These are phyloP conservation scores for Globisporangium uncinulatum DNA, from an alignment of 352 stramenopile genomes.

Conservation along the genomic window DNA sequence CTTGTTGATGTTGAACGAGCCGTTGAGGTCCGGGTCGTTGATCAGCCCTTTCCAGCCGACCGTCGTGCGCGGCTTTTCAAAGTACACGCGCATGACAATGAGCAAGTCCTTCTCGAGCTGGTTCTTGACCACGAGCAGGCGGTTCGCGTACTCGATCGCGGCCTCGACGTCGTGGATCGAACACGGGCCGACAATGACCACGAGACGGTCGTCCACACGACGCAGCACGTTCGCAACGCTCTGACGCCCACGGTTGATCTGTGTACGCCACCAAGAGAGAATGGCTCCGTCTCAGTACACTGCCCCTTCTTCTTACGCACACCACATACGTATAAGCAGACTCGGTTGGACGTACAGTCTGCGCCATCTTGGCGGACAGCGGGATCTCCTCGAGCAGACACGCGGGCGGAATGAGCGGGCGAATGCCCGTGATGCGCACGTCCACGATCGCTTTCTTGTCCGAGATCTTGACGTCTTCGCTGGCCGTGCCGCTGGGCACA, in stretches of 20 bases:
- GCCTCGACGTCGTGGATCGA: constrained; percentile 88
- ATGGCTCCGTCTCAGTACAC: not conserved
- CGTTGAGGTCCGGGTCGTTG: constrained; percentile 87
- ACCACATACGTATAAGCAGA: constrained; percentile 1
- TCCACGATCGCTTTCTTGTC: constrained; percentile 85
- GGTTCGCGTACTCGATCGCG: constrained; percentile 78
- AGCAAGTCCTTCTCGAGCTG: constrained; percentile 78
- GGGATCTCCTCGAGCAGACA: constrained; percentile 84
- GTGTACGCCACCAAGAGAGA: too few relatives aligned
- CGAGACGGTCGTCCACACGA: constrained; percentile 79
- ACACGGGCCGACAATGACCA: constrained; percentile 82
- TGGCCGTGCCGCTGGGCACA: constrained; percentile 57
- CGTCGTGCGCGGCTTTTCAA: constrained; percentile 88
- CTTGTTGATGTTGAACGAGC: constrained; percentile 92
- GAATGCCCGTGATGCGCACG: constrained; percentile 83
- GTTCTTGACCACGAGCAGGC: constrained; percentile 61
- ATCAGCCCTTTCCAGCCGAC: constrained; percentile 90
- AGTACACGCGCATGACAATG: constrained; percentile 90
- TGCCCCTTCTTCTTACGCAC: not conserved
- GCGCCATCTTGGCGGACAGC: constrained; percentile 65
- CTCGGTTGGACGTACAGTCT: constrained; percentile 30
- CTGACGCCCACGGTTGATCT: constrained; percentile 72
- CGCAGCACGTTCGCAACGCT: constrained; percentile 68
- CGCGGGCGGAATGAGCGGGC: constrained; percentile 80
- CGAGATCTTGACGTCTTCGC: constrained; percentile 78